A percentile compares a stretch with the other conserved stretches of the same genome.
These are phyloP conservation scores for Termitomyces sp. DNA, from an alignment of 768 basidiomycete species.

Conservation along the genomic window DNA sequence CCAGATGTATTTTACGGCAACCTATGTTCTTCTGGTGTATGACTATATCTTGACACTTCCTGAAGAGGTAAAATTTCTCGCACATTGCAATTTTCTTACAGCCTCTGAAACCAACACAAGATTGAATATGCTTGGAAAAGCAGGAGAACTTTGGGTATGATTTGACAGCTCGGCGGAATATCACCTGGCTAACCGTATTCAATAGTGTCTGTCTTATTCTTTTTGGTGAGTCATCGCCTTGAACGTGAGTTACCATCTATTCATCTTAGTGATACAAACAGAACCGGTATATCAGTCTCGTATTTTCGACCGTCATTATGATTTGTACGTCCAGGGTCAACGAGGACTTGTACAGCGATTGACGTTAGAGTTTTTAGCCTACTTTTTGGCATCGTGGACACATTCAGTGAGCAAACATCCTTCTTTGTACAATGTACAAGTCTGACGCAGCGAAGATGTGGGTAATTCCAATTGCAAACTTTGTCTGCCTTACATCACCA, in stretches of 20 bases:
- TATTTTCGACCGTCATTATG: conserved; percentile 10
- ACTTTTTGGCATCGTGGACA: conserved; percentile 10
- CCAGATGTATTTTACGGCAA: conserved; percentile 7
- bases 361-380: conserved; percentile 5
- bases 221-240: conserved; percentile 10
- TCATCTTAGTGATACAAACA: neutral
- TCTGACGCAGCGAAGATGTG: conserved; percentile 5
- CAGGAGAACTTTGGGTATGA: conserved; percentile 5
- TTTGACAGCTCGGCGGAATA: neutral
- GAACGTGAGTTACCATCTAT: neutral
- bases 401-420: conserved; percentile 1
- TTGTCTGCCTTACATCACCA: neutral
- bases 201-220: conserved; percentile 12
- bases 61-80: conserved; percentile 6
- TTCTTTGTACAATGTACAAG: neutral
- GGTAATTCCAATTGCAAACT: neutral
- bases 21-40: conserved; percentile 13
- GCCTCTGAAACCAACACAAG: neutral
- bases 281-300: conserved; percentile 17
- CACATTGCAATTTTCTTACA: neutral
- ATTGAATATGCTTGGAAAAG: conserved; percentile 15
- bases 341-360: neutral
- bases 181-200: neutral
- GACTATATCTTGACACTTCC: conserved; percentile 16
- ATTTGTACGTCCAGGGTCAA: conserved; percentile 5